Conservation (phyloP, 1,284 basidiomycete species). For the Pascua sp. region DNA sequence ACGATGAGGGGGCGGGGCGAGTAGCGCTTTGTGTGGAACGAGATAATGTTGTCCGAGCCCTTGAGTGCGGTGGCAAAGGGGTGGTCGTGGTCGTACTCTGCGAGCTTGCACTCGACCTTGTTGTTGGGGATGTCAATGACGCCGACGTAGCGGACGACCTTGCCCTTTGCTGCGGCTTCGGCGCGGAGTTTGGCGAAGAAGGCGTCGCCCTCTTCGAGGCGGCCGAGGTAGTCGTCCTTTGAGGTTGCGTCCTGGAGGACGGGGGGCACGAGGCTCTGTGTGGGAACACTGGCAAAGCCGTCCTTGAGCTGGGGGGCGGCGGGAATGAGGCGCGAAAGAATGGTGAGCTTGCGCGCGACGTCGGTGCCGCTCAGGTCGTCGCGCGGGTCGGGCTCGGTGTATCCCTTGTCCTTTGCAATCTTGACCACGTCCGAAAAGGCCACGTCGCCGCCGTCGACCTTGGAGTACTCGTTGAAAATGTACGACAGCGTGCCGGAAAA, state of each 20-base stretch:
- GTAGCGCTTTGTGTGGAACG: constrained; percentile 91
- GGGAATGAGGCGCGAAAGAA: constrained; percentile 75
- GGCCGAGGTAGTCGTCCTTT: constrained; percentile 76
- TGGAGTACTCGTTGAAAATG: constrained; percentile 96
- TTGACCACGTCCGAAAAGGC: constrained; percentile 86
- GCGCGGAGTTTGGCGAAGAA: constrained; percentile 72
- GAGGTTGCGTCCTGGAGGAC: constrained; percentile 64
- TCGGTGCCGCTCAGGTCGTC: constrained; percentile 96
- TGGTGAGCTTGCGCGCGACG: constrained; percentile 94
- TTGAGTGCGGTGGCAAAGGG: constrained; percentile 92
- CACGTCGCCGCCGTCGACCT: constrained; percentile 43
- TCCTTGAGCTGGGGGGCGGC: constrained; percentile 54
- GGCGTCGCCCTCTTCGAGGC: constrained; percentile 78
- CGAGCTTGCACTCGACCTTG: constrained; percentile 78
- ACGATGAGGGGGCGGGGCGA: constrained; percentile 80
- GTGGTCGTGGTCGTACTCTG: constrained; percentile 84
- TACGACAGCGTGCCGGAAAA: constrained; percentile 92
- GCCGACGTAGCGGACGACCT: constrained; percentile 89
- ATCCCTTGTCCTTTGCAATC: constrained; percentile 85
- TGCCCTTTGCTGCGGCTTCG: constrained; percentile 70
- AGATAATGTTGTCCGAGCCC: constrained; percentile 96
- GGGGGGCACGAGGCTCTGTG: constrained; percentile 78
- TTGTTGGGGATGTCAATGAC: constrained; percentile 78
- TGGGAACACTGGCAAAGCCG: constrained; percentile 76
- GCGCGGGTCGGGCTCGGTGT: constrained; percentile 95